Base-by-base conservation (phyloP, 2,329 filamentous ascomycete genomes). In the Thelonectria blattea region DNA sequence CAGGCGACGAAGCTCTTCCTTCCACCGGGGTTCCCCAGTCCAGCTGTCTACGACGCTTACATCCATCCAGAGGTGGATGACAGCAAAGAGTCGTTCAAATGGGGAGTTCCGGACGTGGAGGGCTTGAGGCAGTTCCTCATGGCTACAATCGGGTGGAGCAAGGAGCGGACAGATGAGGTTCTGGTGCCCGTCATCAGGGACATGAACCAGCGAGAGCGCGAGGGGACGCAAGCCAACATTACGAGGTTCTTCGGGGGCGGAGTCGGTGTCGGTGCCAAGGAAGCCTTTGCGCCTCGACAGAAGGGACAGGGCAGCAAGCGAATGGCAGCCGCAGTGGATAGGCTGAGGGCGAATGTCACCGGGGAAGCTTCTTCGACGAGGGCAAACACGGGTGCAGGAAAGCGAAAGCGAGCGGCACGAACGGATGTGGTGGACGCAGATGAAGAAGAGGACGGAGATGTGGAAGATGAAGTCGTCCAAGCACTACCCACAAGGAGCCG, bases 161-260 rank as follows among this genome's bases (percentile, higher is more conserved):
- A 91, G 74, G 94, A 98, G 75, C 84, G 93, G 8, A 98, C 94
- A 0, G 95, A 99, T 71, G 95, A 99, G 75, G 91, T 99, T 2
- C 85, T 99, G 2, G 92, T 99, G 1, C 95, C 95, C 0, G 96
- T 99, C 1, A 95, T 99, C 64, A 85, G 89, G 58, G 95, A 99
- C 71, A 96, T 99, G 91, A 98, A 98, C 73, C 86, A 87, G 4
- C 84, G 95, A 41, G 91, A 92, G 65, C 83, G 87, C 27, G 95
- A 98, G 78, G 95, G 95, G 7, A 98, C 94, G 17, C 95, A 99
- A 80, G 89, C 88, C 60, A 99, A 99, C 68, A 97, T 99, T 66
- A 99, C 95, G n/a, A 83, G 88, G 22, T 99, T 89, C 75, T 97
- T 98, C 74, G 86, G 87, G 12, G 94, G 94, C 0, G 78, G 80